Evolutionary conservation across 495 filamentous ascomycete genomes (phyloP).

Genomic region (Cercophora newfieldiana): DNA sequence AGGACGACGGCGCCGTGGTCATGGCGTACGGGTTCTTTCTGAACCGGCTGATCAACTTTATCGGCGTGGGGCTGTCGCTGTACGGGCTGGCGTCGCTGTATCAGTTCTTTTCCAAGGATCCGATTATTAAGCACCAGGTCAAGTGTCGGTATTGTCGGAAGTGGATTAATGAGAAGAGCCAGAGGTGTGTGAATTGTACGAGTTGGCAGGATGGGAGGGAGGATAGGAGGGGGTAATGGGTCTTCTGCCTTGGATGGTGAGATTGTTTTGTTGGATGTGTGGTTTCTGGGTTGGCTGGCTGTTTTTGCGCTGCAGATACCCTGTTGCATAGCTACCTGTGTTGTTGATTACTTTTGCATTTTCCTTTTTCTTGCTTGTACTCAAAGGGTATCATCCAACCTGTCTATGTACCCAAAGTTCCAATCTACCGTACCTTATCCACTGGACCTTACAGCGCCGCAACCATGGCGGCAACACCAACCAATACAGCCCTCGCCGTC

Average conservation of each 20-base stretch:
- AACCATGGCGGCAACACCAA: conserved; percentile 31
- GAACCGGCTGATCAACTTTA: conserved; percentile 64
- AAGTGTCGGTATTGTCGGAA: conserved; percentile 74
- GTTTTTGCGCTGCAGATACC: background rate
- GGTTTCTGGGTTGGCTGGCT: background rate
- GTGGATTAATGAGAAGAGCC: conserved; percentile 58
- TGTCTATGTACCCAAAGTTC: background rate
- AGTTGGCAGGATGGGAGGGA: conserved; percentile 80
- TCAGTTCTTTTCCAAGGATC: conserved; percentile 58
- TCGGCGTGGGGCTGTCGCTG: conserved; percentile 64
- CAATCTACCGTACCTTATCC: conserved; percentile 22
- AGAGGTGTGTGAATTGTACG: conserved; percentile 65
- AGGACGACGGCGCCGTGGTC: conserved; percentile 69
- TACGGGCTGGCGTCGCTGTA: conserved; percentile 69
- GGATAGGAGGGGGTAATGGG: conserved; percentile 35
- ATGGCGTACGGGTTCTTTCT: conserved; percentile 73
- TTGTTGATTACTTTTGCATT: too few relatives aligned
- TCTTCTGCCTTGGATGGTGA: background rate
- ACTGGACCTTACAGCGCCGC: conserved; percentile 10
- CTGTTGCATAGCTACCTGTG: too few relatives aligned
- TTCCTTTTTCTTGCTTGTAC: too few relatives aligned
- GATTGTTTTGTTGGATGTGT: background rate
- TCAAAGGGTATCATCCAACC: background rate
- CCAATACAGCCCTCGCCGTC: conserved; percentile 34
- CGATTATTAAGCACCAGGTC: conserved; percentile 68